Evolutionary conservation across 129 eudicot species (phyloP).

Genomic region (Tagetes erecta): DNA sequence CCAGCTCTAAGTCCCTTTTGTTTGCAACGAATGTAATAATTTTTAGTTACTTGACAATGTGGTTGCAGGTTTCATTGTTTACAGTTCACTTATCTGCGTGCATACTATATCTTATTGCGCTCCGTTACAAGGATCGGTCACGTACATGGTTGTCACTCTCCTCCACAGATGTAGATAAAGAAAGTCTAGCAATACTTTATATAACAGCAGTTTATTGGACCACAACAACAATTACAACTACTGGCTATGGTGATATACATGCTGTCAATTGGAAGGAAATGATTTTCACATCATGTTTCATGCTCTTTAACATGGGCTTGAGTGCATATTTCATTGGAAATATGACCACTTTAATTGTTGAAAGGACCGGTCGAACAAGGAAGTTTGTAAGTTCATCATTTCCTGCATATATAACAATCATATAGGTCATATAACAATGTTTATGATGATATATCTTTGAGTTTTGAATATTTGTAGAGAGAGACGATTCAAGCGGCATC

Average conservation of each 20-base stretch:
- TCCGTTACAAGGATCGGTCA: constrained; percentile 37
- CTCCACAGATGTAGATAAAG: constrained; percentile 16
- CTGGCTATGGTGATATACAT: constrained; percentile 79
- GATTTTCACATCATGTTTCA: constrained; percentile 48
- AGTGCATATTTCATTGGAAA: constrained; percentile 68
- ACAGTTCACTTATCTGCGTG: constrained; percentile 62
- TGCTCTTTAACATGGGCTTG: constrained; percentile 66
- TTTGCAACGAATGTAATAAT: not conserved
- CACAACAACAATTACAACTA: constrained; percentile 61
- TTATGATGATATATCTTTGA: not conserved
- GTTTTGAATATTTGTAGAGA: constrained; percentile 43
- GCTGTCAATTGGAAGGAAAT: constrained; percentile 59
- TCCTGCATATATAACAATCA: constrained; percentile 3
- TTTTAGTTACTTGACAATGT: constrained; percentile 21
- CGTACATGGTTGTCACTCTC: constrained; percentile 52
- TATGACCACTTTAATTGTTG: constrained; percentile 81
- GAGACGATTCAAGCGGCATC: constrained; percentile 71
- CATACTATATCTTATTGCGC: constrained; percentile 59
- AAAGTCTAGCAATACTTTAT: constrained; percentile 32
- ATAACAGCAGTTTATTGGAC: constrained; percentile 63
- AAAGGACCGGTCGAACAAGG: constrained; percentile 64
- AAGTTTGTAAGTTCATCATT: constrained; percentile 55
- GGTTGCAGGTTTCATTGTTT: constrained; percentile 62
- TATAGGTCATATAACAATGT: no score
- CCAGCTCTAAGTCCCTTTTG: not conserved